phyloP scores from a whole-genome alignment of 257 asterid species.

The Nicotiana sylvestris region DNA sequence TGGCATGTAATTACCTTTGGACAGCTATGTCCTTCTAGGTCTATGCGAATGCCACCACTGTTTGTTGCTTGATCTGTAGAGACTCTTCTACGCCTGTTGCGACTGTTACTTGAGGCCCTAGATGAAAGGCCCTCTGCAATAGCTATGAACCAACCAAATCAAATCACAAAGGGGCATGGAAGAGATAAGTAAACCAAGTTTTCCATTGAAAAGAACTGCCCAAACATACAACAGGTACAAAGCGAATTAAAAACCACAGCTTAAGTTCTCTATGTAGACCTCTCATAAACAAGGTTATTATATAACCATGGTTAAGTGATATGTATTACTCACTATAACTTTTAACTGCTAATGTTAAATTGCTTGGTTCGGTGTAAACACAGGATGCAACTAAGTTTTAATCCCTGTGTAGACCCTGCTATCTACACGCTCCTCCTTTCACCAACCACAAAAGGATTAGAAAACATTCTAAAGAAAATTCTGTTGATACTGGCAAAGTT shows the following conservation, averaged over 20 bases:
- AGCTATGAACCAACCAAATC: not conserved
- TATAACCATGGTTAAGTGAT: too few relatives aligned
- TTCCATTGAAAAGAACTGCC: not conserved
- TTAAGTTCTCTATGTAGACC: not conserved
- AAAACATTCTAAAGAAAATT: not conserved
- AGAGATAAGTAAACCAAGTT: not conserved
- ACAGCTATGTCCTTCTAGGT: constrained; percentile 53
- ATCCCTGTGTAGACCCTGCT: not conserved
- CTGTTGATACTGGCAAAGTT: not conserved
- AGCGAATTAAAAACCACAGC: not conserved
- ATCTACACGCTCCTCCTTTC: not conserved
- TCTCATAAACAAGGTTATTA: too few relatives aligned
- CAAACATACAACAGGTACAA: not conserved
- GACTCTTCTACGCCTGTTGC: constrained; percentile 50
- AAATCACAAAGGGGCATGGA: not conserved
- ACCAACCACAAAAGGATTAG: not conserved
- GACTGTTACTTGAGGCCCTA: constrained; percentile 16
- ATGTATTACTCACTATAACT: too few relatives aligned
- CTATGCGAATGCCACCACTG: constrained; percentile 44
- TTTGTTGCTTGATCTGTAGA: constrained; percentile 41
- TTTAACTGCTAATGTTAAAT: too few relatives aligned
- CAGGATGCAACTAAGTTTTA: too few relatives aligned
- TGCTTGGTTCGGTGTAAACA: too few relatives aligned
- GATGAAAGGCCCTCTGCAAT: constrained; percentile 47
- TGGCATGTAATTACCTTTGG: constrained; percentile 34